A percentile compares a stretch with the other conserved stretches of the same genome.
These are phyloP conservation scores for Priceomyces haplophilus DNA, from an alignment of 805 yeast species.

Conservation along the genomic window DNA sequence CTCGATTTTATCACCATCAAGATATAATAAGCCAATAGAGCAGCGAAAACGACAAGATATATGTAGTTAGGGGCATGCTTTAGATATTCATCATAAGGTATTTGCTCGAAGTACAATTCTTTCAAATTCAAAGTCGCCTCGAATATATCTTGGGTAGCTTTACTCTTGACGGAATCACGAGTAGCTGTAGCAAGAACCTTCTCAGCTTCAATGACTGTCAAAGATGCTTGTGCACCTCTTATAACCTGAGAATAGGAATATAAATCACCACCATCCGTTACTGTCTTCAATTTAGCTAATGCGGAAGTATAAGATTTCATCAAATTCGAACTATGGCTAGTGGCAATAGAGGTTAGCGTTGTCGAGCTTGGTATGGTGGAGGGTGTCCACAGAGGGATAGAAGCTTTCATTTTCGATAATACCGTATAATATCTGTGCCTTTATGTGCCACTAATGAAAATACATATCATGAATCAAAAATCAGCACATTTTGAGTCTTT, in stretches of 20 bases:
- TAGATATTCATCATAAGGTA: slow-evolving; percentile 23
- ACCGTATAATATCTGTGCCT: not conserved
- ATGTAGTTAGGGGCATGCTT: slow-evolving; percentile 31
- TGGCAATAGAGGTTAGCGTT: slow-evolving; percentile 23
- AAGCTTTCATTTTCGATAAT: too few species aligned
- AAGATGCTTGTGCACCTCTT: slow-evolving; percentile 38
- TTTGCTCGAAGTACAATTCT: slow-evolving; percentile 26
- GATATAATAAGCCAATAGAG: slow-evolving; percentile 21
- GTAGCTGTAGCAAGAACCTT: slow-evolving; percentile 41
- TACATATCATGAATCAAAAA: too few species aligned
- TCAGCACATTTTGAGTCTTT: too few species aligned
- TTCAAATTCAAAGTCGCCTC: slow-evolving; percentile 31
- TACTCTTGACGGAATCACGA: slow-evolving; percentile 18
- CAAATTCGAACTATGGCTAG: slow-evolving; percentile 23
- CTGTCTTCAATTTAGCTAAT: slow-evolving; percentile 17
- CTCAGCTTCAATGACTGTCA: slow-evolving; percentile 33
- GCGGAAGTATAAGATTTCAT: slow-evolving; percentile 18
- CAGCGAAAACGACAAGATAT: slow-evolving; percentile 25
- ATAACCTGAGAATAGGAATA: slow-evolving; percentile 19
- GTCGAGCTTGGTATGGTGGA: slow-evolving; percentile 26
- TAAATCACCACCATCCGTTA: slow-evolving; percentile 16
- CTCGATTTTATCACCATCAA: slow-evolving; percentile 30
- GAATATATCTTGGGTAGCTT: slow-evolving; percentile 33
- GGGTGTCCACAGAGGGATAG: slow-evolving; percentile 23
- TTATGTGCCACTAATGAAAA: not conserved